These are phyloP conservation scores for Cyberlindnera xylosilytica DNA, from an alignment of 805 yeast genomes.

Conservation along the genomic window DNA sequence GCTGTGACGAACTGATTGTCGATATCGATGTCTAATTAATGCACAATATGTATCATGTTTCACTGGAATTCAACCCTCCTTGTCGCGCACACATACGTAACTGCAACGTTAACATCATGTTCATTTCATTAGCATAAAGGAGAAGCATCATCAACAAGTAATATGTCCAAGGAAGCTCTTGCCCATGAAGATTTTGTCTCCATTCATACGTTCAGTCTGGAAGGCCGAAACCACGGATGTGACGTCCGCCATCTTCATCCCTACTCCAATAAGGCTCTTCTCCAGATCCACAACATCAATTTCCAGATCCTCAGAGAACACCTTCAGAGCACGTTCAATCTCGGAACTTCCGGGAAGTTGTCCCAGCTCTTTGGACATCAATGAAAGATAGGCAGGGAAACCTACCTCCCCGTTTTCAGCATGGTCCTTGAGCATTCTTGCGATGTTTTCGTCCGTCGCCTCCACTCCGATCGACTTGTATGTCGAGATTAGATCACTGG, in stretches of 20 bases:
- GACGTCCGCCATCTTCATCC: constrained; percentile 40
- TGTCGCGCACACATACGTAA: too few relatives aligned
- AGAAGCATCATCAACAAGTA: too few relatives aligned
- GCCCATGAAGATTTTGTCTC: constrained; percentile 57
- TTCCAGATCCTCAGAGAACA: constrained; percentile 43
- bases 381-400: constrained; percentile 63
- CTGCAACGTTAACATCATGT: too few relatives aligned
- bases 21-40: constrained; percentile 44
- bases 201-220: constrained; percentile 50
- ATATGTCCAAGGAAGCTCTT: constrained; percentile 57
- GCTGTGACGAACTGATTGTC: constrained; percentile 93
- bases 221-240: constrained; percentile 53
- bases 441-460: constrained; percentile 38
- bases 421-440: constrained; percentile 39
- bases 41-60: background rate
- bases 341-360: constrained; percentile 50
- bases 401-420: constrained; percentile 34
- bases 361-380: constrained; percentile 55
- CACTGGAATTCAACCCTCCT: too few relatives aligned
- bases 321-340: constrained; percentile 55
- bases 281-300: constrained; percentile 49
- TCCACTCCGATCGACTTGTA: constrained; percentile 51
- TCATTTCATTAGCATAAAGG: too few relatives aligned
- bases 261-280: constrained; percentile 45
- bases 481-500: constrained; percentile 51